These are phyloP conservation scores for Collybia sp. DNA, from an alignment of 768 basidiomycete genomes.

Conservation along the genomic window DNA sequence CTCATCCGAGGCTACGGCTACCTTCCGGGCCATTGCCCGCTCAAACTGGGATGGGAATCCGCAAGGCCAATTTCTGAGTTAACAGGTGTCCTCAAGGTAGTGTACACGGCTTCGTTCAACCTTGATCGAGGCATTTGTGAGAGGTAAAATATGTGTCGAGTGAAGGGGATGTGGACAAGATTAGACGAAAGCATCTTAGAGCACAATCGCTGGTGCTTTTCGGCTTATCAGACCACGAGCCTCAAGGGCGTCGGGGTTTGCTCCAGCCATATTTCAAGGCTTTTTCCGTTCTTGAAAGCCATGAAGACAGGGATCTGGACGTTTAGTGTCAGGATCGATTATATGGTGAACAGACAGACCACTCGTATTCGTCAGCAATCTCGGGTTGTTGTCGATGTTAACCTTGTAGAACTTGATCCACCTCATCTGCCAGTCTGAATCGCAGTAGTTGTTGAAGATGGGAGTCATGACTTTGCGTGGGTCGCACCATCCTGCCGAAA, in stretches of 20 bases:
- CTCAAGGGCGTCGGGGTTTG: slow-evolving; percentile 23
- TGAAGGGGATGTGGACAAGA: too few species aligned
- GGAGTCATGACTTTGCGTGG: slow-evolving; percentile 67
- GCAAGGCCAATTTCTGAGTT: too few species aligned
- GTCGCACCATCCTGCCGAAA: slow-evolving; percentile 78
- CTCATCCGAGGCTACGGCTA: too few species aligned
- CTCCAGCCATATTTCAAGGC: slow-evolving; percentile 32
- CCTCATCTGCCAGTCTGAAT: slow-evolving; percentile 17
- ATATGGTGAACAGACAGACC: slow-evolving; percentile 30
- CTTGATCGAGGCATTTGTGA: too few species aligned
- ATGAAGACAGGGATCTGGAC: slow-evolving; percentile 33
- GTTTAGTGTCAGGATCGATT: background rate
- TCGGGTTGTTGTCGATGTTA: slow-evolving; percentile 59
- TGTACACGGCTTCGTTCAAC: too few species aligned
- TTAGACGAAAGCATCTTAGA: too few species aligned
- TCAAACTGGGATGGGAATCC: too few species aligned
- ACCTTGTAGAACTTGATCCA: slow-evolving; percentile 65
- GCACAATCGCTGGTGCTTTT: too few species aligned
- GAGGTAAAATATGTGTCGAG: too few species aligned
- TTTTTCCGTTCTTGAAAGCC: slow-evolving; percentile 20
- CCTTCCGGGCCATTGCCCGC: too few species aligned
- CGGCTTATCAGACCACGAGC: slow-evolving; percentile 9
- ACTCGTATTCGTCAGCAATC: slow-evolving; percentile 57
- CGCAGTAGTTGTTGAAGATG: slow-evolving; percentile 54
- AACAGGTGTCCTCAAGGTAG: too few species aligned